Percentiles rank a stretch among this genome's conserved stretches.
phyloP scores from a whole-genome alignment of 1,139 yeast genomes.

The Saccharomycopsis crataegensis region DNA sequence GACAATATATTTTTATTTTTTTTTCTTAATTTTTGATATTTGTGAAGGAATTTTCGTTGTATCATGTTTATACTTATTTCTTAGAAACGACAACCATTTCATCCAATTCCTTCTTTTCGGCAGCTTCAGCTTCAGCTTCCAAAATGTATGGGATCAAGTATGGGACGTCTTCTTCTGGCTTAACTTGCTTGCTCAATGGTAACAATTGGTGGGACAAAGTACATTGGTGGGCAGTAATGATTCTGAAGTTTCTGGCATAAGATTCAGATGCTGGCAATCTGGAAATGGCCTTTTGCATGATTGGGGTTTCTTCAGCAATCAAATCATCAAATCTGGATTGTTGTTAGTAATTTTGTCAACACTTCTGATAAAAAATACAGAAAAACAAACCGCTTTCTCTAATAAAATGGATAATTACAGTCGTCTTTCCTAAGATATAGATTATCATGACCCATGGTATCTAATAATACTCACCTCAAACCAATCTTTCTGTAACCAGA shows the following conservation, averaged over 20 bases:
- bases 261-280: slow-evolving; percentile 81
- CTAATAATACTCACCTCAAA: slow-evolving; percentile 43
- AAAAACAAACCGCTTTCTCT: neutral
- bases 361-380: neutral
- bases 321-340: slow-evolving; percentile 64
- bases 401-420: neutral
- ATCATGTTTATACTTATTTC: slow-evolving; percentile 3
- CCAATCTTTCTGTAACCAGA: slow-evolving; percentile 95
- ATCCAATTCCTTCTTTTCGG: slow-evolving; percentile 84
- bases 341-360: slow-evolving; percentile 4
- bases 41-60: too few species aligned
- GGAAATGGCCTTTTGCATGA: slow-evolving; percentile 76
- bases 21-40: too few species aligned
- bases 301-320: slow-evolving; percentile 78
- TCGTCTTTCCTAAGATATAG: too few species aligned
- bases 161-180: slow-evolving; percentile 77
- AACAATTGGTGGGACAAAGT: slow-evolving; percentile 78
- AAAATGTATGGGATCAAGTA: slow-evolving; percentile 83
- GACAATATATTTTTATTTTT: too few species aligned
- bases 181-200: slow-evolving; percentile 72
- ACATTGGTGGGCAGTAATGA: slow-evolving; percentile 85
- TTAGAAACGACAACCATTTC: slow-evolving; percentile 40
- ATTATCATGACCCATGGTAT: too few species aligned
- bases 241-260: slow-evolving; percentile 89
- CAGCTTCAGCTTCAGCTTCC: slow-evolving; percentile 90